These are phyloP conservation scores for Skeletonema costatum DNA, from an alignment of 108 stramenopile species.

Conservation along the genomic window DNA sequence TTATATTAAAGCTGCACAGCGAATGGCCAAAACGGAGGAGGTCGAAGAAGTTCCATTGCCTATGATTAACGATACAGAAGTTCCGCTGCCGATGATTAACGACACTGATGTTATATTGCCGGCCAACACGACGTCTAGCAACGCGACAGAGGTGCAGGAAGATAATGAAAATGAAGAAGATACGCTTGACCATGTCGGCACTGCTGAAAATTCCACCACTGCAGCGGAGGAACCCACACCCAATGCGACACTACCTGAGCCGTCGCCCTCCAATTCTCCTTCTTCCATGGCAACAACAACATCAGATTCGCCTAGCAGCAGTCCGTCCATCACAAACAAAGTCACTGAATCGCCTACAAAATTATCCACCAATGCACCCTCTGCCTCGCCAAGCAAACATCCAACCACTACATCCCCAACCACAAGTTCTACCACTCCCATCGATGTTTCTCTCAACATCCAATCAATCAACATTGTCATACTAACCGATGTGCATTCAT, in stretches of 20 bases:
- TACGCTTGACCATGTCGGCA: neutral
- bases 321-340: neutral
- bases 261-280: neutral
- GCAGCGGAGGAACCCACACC: neutral
- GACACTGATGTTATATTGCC: neutral
- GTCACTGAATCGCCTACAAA: neutral
- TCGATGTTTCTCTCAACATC: slow-evolving; percentile 20
- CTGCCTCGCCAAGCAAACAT: neutral
- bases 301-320: neutral
- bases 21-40: neutral
- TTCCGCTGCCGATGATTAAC: neutral
- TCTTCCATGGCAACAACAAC: neutral
- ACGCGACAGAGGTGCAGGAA: neutral
- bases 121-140: neutral
- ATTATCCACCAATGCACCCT: slow-evolving; percentile 6
- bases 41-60: neutral
- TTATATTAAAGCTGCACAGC: neutral
- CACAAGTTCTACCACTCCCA: slow-evolving; percentile 42
- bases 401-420: neutral
- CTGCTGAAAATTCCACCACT: neutral
- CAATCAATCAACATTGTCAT: slow-evolving; percentile 66
- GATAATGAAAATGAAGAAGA: neutral
- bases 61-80: neutral
- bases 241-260: neutral
- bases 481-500: slow-evolving; percentile 79